Evolutionary conservation across 2,329 filamentous ascomycete species (phyloP).

Genomic region (Calonectria multiphialidica): DNA sequence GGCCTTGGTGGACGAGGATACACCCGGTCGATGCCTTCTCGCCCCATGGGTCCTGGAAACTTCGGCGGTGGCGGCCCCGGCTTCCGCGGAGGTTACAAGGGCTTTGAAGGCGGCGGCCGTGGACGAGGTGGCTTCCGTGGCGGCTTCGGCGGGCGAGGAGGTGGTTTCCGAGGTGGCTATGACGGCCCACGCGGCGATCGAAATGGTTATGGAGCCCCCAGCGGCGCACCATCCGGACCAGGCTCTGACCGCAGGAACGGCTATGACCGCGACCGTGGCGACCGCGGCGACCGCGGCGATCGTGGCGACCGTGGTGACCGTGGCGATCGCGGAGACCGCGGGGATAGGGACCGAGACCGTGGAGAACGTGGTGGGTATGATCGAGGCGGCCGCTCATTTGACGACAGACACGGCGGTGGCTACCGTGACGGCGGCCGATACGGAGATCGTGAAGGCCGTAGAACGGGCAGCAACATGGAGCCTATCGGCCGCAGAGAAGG

Average conservation of each 20-base stretch:
- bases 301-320: constrained; percentile 58
- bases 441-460: constrained; percentile 61
- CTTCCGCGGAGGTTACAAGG: constrained; percentile 60
- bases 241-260: constrained; percentile 62
- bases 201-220: constrained; percentile 66
- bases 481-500: constrained; percentile 78
- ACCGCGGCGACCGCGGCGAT: constrained; percentile 53
- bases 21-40: constrained; percentile 81
- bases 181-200: constrained; percentile 55
- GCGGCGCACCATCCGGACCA: constrained; percentile 72
- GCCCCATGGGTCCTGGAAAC: constrained; percentile 74
- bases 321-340: constrained; percentile 45
- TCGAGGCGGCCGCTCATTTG: constrained; percentile 69
- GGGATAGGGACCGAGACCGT: constrained; percentile 57
- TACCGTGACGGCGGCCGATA: constrained; percentile 61
- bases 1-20: constrained; percentile 94
- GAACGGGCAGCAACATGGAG: constrained; percentile 85
- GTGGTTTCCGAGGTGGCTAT: constrained; percentile 62
- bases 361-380: constrained; percentile 69
- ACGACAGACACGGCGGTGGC: constrained; percentile 66
- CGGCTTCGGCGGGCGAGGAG: constrained; percentile 67
- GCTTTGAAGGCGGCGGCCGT: constrained; percentile 59
- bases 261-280: constrained; percentile 40
- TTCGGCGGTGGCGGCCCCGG: constrained; percentile 66
- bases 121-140: constrained; percentile 60